Evolutionary conservation across 495 filamentous ascomycete genomes (phyloP).

Genomic region (Staphylotrichum tortipilum): DNA sequence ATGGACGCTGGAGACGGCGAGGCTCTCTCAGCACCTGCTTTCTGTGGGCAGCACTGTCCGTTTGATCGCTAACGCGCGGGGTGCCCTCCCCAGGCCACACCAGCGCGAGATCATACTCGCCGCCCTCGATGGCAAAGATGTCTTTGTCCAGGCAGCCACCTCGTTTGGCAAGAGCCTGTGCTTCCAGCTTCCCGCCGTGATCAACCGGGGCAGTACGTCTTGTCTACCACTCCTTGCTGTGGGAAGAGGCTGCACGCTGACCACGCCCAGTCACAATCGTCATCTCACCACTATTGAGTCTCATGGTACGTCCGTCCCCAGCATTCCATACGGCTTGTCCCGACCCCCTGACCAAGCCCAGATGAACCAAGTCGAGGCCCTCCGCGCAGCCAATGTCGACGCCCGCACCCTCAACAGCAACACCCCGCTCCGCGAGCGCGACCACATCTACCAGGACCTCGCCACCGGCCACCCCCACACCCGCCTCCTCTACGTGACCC

Average conservation of each 20-base stretch:
- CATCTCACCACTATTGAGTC: conserved; percentile 76
- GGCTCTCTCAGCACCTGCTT: background rate
- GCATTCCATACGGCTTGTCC: background rate
- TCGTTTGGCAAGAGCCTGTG: conserved; percentile 93
- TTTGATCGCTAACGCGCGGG: too few species aligned
- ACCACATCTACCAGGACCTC: conserved; percentile 67
- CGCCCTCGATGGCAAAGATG: conserved; percentile 75
- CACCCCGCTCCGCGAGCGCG: conserved; percentile 53
- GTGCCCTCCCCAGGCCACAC: conserved; percentile 53
- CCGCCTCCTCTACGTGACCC: conserved; percentile 86
- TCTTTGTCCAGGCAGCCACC: conserved; percentile 93
- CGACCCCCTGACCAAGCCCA: conserved; percentile 25
- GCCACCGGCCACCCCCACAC: conserved; percentile 76
- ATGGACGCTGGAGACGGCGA: too few species aligned
- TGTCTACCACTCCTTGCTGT: too few species aligned
- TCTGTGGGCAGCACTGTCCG: too few species aligned
- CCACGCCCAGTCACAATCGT: conserved; percentile 67
- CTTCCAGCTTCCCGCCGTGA: conserved; percentile 85
- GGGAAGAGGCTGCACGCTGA: background rate
- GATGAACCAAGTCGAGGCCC: conserved; percentile 85
- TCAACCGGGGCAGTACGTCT: conserved; percentile 69
- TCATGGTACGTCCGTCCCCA: conserved; percentile 57
- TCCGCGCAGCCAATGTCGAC: conserved; percentile 62
- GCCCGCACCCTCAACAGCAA: conserved; percentile 84
- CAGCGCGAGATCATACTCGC: conserved; percentile 82